phyloP scores from a whole-genome alignment of 208 protist species.

The Herpetomonas tarakana region DNA sequence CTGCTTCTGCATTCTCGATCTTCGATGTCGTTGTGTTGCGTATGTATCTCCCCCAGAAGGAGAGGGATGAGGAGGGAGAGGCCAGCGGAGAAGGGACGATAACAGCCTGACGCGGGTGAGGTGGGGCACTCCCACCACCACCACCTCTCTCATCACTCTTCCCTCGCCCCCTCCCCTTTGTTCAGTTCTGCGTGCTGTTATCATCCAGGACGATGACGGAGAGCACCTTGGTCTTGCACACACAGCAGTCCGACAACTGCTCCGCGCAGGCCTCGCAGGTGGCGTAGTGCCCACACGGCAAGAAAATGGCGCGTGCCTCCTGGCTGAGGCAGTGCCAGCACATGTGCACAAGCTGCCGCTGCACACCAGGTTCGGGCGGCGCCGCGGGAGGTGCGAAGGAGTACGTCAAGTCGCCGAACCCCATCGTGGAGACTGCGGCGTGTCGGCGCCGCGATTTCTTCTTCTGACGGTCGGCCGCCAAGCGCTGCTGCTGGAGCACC shows the following conservation, averaged over 20 bases:
- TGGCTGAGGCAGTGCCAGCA: constrained; percentile 70
- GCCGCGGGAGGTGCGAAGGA: constrained; percentile 28
- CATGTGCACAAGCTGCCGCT: constrained; percentile 58
- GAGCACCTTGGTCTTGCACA: constrained; percentile 47
- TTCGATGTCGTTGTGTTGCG: too few relatives aligned
- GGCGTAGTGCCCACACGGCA: constrained; percentile 71
- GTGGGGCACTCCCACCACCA: too few relatives aligned
- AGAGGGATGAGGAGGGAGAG: too few relatives aligned
- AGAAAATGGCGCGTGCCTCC: constrained; percentile 55
- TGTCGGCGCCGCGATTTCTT: constrained; percentile 7
- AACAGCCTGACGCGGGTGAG: too few relatives aligned
- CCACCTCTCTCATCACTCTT: too few relatives aligned
- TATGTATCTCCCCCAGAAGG: too few relatives aligned
- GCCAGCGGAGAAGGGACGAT: too few relatives aligned
- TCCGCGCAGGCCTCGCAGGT: constrained; percentile 50
- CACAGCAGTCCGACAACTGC: constrained; percentile 38
- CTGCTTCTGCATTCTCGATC: too few relatives aligned
- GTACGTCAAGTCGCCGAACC: constrained; percentile 46
- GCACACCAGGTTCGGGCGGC: constrained; percentile 29
- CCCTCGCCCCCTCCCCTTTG: too few relatives aligned
- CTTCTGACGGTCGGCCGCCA: not conserved
- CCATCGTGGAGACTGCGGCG: constrained; percentile 31
- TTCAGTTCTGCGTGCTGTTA: too few relatives aligned
- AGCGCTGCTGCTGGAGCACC: constrained; percentile 4
- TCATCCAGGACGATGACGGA: constrained; percentile 38